Evolutionary conservation across 2,329 filamentous ascomycete genomes (phyloP).

Genomic region (Aspergillus fructus): DNA sequence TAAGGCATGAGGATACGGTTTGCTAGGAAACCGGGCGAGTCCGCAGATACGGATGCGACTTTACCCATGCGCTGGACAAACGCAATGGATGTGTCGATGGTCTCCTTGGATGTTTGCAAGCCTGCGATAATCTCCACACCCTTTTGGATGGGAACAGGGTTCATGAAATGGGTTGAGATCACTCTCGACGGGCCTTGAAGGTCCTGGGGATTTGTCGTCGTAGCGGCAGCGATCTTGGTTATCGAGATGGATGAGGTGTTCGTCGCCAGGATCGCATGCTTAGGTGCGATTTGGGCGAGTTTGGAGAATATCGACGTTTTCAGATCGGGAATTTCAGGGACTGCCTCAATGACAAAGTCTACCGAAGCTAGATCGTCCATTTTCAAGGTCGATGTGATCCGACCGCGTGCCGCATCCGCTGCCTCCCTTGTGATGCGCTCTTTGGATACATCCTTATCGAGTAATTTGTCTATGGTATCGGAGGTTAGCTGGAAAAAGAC

Average conservation of each 20-base stretch:
- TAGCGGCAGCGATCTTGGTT: constrained; percentile 88
- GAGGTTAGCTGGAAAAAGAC: background rate
- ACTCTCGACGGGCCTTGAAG: constrained; percentile 81
- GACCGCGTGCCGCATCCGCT: constrained; percentile 69
- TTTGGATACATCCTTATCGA: constrained; percentile 90
- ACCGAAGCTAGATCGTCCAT: constrained; percentile 77
- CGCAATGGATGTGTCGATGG: constrained; percentile 75
- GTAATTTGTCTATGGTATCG: constrained; percentile 71
- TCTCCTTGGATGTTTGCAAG: constrained; percentile 81
- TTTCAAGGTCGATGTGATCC: constrained; percentile 68
- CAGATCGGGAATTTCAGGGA: constrained; percentile 84
- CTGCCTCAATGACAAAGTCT: constrained; percentile 97
- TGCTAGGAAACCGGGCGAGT: constrained; percentile 90
- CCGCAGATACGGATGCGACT: constrained; percentile 79
- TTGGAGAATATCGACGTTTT: constrained; percentile 85
- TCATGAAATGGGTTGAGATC: constrained; percentile 98
- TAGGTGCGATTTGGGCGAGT: constrained; percentile 76
- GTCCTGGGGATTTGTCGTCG: constrained; percentile 74
- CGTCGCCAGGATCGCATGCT: constrained; percentile 87
- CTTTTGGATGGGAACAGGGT: constrained; percentile 94
- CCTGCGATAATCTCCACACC: constrained; percentile 97
- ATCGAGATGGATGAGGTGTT: constrained; percentile 99
- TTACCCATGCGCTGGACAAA: constrained; percentile 95
- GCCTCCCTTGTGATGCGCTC: constrained; percentile 78
- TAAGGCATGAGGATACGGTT: constrained; percentile 99